Evolutionary conservation across 306 rosid species (phyloP), one percentile per base, ranked within the genome.

Genomic region (Cicer pinnatifidum): DNA sequence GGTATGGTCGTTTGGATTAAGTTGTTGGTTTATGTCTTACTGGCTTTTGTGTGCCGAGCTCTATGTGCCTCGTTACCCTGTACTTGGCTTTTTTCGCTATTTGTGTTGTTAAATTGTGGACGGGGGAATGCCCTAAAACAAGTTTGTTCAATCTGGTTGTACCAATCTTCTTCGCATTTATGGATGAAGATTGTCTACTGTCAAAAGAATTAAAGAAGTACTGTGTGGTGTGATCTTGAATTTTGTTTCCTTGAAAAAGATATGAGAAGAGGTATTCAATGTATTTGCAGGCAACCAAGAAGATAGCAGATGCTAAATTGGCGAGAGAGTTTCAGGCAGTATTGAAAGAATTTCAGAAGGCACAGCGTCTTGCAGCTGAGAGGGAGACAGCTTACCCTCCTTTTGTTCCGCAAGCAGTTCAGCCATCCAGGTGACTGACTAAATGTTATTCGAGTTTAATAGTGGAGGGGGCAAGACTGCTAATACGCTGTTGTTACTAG

Each of bases 311-410:
- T 88, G 97, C 96, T 60, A 93, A 93, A 82, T 93, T 93, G 70
- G 98, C 98, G 6, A 93, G 91, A 83, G 97, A 93, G 79, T 93
- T 93, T 83, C 96, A 93, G 85, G 93, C 90, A 23, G 98, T 93
- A 77, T 84, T 93, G 79, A 91, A 85, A 84, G 97, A 93, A 52
- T 93, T 89, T 82, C 98, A 93, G 86, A 93, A 93, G 86, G 97
- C 98, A 50, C 98, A 93, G 47, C 94, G 94, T 45, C 93, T 93
- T 88, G 82, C 98, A 11, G 96, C 98, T 69, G 98, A 93, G 88
- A 91, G 98, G 82, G 98, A 93, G 85, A 93, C 98, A 8, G 91
- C 98, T 62, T 91, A 93, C 77, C 71, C 85, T 51, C 89, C 98
- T 71, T 91, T 93, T 77, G 89, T 89, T 86, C 90, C 94, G 4